Base-by-base conservation (phyloP, 148 eudicot species). In the Talinum fruticosum region DNA sequence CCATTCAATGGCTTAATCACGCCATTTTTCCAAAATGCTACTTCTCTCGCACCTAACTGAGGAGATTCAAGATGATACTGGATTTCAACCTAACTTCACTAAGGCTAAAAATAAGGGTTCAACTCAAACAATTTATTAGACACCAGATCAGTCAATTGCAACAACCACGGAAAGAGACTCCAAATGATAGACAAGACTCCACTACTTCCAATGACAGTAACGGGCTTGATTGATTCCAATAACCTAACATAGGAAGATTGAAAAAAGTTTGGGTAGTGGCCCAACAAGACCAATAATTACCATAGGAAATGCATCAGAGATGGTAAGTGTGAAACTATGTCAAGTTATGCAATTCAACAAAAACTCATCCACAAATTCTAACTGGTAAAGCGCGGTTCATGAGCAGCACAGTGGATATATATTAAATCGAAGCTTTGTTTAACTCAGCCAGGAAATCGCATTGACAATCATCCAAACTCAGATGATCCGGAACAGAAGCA, bases 141-240 rank as follows among this genome's bases (percentile, higher is more conserved):
- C 71, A 72, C 64, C 49, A 72, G 19, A 69, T 59, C 36, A 41
- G 36, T 61, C 75, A 44, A 34, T 57, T 38, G 34, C 68, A 78
- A 72, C 59, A 36, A 71, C 76, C 70, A 78, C 32, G 44, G 19
- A 24, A 51, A 77, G 66, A 54, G 64, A 77, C 35, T 77, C 35
- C 28, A 68, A 67, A 68, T 66, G 14, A 32, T 44, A 49, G 19
- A 57, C 38, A 47, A 66, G 19, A 66, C 66, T 38, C 59, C 69
- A 57, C 13, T 35, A 71, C 69, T 37, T 54, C 28, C 59, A 78
- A 23, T 78, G 75, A 41, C 24, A 69, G 67, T 57, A 34, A 32
- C 54, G 14, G 45, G 6, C 54, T 49, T 15, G 18, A 49, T 49
- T 49, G 54, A 49, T 49, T 49, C 54, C 16, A 49, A 49, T 3